Evolutionary conservation across 352 stramenopile species (phyloP), one percentile per base, ranked within the genome.

Genomic region (Phytopythium kandeliae): DNA sequence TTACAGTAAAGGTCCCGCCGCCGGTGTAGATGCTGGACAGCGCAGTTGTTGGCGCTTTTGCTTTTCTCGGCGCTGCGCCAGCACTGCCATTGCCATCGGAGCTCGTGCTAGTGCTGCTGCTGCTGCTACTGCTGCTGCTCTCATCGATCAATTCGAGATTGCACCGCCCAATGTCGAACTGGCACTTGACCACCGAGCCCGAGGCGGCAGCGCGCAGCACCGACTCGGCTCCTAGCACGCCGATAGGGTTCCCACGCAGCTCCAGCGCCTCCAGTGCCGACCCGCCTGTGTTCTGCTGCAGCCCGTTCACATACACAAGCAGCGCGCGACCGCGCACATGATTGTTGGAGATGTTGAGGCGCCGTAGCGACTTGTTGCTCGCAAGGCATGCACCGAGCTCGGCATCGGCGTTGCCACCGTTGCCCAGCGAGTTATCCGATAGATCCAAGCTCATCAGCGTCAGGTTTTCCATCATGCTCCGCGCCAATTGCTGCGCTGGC

Each of bases 401-500:
- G 12, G 69, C 76, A 31, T 85, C 80, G 11, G 74, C 74, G 46
- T 70, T 84, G 2, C 78, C 81, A 34, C 73, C 78, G 51, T 86
- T 86, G 17, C 81, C 76, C 9, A 92, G 51, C 4, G 74, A 84
- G 48, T 89, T 89, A 53, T 89, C 74, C 0, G 78, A 80, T n/a
- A 92, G 37, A 45, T 86, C 61, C 22, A 92, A 57, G 36, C 74
- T 68, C 19, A 63, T 76, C 10, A 92, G 67, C 30, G 75, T 83
- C 36, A 78, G 45, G 24, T 92, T 92, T 25, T 87, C 72, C 62
- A 84, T 74, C 71, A 92, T 88, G 28, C 73, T 83, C 44, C 66
- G 63, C 0, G 71, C 78, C 10, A 92, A 50, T 47, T 83, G 67
- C 42, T 78, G 67, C 24, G 78, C 81, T 38, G 81, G 74, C 40